Percentiles rank a stretch among this genome's conserved stretches.
Evolutionary conservation across 2,329 filamentous ascomycete genomes (phyloP).

Genomic region (Colletotrichum echinochloae): DNA sequence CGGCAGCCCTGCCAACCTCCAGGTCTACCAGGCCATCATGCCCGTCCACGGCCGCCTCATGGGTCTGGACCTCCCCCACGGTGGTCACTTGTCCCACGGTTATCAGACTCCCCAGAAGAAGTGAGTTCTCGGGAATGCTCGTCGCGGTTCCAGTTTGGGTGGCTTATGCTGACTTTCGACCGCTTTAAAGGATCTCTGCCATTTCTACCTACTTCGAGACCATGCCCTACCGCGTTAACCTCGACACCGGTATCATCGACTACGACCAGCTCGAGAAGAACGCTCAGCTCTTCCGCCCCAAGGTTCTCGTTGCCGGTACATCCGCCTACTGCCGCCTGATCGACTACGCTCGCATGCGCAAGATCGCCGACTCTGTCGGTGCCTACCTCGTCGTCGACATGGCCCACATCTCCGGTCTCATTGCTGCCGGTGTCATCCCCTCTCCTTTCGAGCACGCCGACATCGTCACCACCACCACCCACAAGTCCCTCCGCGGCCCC

Average conservation of each 20-base stretch:
- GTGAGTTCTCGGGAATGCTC: slow-evolving; percentile 56
- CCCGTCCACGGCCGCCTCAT: slow-evolving; percentile 95
- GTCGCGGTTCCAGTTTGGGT: no score
- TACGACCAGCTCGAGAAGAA: slow-evolving; percentile 94
- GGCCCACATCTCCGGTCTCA: slow-evolving; percentile 97
- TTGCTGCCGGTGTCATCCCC: slow-evolving; percentile 92
- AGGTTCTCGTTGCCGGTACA: slow-evolving; percentile 95
- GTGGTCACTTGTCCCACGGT: slow-evolving; percentile 94
- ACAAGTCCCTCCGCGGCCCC: slow-evolving; percentile 98
- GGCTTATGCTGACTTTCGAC: neutral
- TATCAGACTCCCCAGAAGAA: slow-evolving; percentile 97
- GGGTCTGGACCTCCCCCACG: slow-evolving; percentile 94
- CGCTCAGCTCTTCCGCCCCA: slow-evolving; percentile 91
- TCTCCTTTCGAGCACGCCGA: slow-evolving; percentile 94
- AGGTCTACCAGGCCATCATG: slow-evolving; percentile 98
- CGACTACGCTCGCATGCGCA: slow-evolving; percentile 95
- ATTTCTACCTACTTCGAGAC: slow-evolving; percentile 99
- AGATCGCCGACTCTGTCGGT: slow-evolving; percentile 93
- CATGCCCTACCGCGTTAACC: slow-evolving; percentile 92
- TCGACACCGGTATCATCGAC: slow-evolving; percentile 94
- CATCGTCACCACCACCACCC: slow-evolving; percentile 97
- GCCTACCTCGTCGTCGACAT: slow-evolving; percentile 98
- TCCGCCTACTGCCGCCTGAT: slow-evolving; percentile 98
- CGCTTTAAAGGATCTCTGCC: slow-evolving; percentile 78
- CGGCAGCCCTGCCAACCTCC: slow-evolving; percentile 94